Base-by-base conservation (phyloP, 345 rosid species). In the Bretschneidera sinensis region DNA sequence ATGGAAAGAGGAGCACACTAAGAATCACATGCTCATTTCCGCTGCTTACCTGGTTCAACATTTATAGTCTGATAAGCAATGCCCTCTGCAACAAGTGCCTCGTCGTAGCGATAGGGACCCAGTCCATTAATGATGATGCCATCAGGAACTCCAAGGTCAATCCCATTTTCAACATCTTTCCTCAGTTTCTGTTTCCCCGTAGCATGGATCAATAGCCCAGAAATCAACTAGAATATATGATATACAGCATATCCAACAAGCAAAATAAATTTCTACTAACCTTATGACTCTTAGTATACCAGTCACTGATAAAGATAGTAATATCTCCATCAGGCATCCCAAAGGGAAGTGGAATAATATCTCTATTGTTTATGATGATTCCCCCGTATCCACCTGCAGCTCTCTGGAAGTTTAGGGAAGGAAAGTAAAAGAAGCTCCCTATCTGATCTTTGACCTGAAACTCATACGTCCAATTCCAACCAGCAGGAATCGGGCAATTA, bases 391-490 rank as follows among this genome's bases (percentile, higher is more conserved):
- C 96, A 66, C 98, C 95, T 0, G 83, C 82, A 34, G 92, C 90
- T 66, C 92, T 85, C 61, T 85, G 90, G 48, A 86, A 86, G 59
- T 72, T 65, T 22, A 73, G 51, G 47, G 89, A 88, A 17, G 95
- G 95, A 55, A 83, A 86, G 73, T 92, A 89, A 74, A 85, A 89
- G 65, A 81, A 86, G 65, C 88, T 83, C 4, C 95, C 98, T 57
- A 91, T 88, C 69, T 91, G 98, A 61, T 88, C 96, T 72, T 91
- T 88, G 57, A 81, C 84, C 76, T 86, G 96, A 69, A 91, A 85
- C 68, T 83, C 77, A 35, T 83, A 91, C 31, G 95, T 91, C 92
- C 95, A 88, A 62, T 85, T 91, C 84, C 85, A 77, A 56, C 96
- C 91, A 24, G 92, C 74, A 59, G 83, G 89, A 39, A 91, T 88